Evolutionary conservation across 2,329 filamentous ascomycete genomes (phyloP).

Genomic region (Nigrospora sphaerica): DNA sequence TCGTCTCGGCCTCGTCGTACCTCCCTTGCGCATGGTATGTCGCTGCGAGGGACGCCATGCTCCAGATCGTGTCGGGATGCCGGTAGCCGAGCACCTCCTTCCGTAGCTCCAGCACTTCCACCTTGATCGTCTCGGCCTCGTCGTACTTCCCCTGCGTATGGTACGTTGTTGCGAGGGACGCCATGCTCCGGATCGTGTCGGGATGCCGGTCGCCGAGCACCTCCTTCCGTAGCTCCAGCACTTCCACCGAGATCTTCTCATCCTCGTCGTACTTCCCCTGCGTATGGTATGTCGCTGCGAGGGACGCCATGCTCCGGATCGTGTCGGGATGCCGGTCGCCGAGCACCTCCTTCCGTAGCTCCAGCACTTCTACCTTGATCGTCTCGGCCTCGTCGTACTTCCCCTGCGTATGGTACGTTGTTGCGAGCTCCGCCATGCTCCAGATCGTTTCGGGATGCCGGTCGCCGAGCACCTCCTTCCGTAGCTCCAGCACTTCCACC

Average conservation of each 20-base stretch:
- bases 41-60: constrained; percentile 9
- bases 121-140: constrained; percentile 1
- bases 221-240: constrained; percentile 6
- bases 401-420: constrained; percentile 5
- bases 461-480: constrained; percentile 10
- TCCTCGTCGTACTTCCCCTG: constrained; percentile 4
- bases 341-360: neutral
- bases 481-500: too few species aligned
- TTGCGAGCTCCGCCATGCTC: constrained; percentile 13
- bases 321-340: constrained; percentile 4
- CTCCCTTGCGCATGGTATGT: constrained; percentile 6
- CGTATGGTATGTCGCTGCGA: constrained; percentile 10
- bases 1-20: constrained; percentile 4
- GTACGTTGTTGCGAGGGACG: constrained; percentile 11
- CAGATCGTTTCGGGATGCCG: constrained; percentile 14
- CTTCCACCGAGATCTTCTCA: too few species aligned
- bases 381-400: constrained; percentile 4
- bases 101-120: constrained; percentile 1
- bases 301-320: constrained; percentile 2
- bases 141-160: constrained; percentile 3
- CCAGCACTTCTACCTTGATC: neutral
- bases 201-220: constrained; percentile 15
- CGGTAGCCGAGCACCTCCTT: neutral
- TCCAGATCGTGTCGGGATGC: constrained; percentile 2
- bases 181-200: constrained; percentile 13